phyloP scores from a whole-genome alignment of 73 alveolate species.

The Blepharisma japonicum region DNA sequence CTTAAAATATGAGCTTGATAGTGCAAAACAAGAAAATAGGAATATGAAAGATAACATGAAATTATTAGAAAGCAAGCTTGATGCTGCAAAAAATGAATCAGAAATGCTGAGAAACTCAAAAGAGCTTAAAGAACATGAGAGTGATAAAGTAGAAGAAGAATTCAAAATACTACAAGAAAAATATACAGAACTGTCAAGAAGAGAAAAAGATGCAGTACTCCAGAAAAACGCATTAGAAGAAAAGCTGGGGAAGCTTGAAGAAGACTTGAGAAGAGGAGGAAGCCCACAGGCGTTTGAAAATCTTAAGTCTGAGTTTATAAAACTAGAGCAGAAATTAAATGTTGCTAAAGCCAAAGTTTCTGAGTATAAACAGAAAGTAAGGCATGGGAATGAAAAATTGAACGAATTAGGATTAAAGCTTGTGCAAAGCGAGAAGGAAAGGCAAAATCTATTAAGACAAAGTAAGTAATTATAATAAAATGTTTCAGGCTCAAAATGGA shows the following conservation, averaged over 20 bases:
- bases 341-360: neutral
- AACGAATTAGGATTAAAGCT: constrained; percentile 28
- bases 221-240: no score
- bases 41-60: constrained; percentile 23
- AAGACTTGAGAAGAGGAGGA: neutral
- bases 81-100: neutral
- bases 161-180: no score
- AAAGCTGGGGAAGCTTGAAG: neutral
- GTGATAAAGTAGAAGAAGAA: no score
- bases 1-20: neutral
- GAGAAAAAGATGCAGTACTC: no score
- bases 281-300: neutral
- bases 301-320: neutral
- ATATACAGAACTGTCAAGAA: no score
- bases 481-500: neutral
- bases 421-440: constrained; percentile 25
- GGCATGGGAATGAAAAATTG: constrained; percentile 24
- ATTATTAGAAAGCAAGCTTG: neutral
- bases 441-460: neutral
- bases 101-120: neutral
- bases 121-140: no score
- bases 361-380: constrained; percentile 33
- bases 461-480: neutral
- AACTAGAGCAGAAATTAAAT: neutral
- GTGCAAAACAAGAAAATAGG: constrained; percentile 13